Evolutionary conservation across 495 filamentous ascomycete genomes (phyloP).

Genomic region (Aspergillus steynii): DNA sequence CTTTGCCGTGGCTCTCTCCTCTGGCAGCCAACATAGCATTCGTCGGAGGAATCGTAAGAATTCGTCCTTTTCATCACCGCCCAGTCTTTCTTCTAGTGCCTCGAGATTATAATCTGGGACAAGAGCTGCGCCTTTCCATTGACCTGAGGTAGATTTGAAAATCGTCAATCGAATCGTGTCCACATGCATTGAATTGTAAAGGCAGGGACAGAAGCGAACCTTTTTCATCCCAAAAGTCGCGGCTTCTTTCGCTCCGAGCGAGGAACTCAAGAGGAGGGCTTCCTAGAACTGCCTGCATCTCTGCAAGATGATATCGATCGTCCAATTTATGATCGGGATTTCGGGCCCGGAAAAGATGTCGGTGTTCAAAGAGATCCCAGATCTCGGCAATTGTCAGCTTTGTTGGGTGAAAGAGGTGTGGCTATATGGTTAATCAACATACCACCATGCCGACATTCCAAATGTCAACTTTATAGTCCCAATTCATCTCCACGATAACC

Average conservation of each 20-base stretch:
- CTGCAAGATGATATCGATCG: slow-evolving; percentile 41
- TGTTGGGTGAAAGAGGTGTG: not conserved
- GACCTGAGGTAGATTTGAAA: slow-evolving; percentile 6
- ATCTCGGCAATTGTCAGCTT: slow-evolving; percentile 29
- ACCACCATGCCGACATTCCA: slow-evolving; percentile 50
- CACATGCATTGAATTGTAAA: not conserved
- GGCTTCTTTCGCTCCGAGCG: slow-evolving; percentile 22
- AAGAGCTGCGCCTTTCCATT: slow-evolving; percentile 24
- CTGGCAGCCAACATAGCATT: slow-evolving; percentile 47
- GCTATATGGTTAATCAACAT: slow-evolving; percentile 14
- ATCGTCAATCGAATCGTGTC: not conserved
- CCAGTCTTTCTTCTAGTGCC: slow-evolving; percentile 17
- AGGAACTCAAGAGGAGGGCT: slow-evolving; percentile 37
- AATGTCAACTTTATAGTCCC: slow-evolving; percentile 43
- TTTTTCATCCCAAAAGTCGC: slow-evolving; percentile 24
- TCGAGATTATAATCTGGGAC: slow-evolving; percentile 17
- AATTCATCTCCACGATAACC: slow-evolving; percentile 37
- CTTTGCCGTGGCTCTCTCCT: slow-evolving; percentile 41
- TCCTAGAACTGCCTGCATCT: slow-evolving; percentile 42
- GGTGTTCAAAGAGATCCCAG: slow-evolving; percentile 45
- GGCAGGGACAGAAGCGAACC: slow-evolving; percentile 3
- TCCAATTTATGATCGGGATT: slow-evolving; percentile 36
- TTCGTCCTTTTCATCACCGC: slow-evolving; percentile 30
- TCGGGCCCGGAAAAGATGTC: slow-evolving; percentile 38
- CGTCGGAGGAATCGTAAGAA: slow-evolving; percentile 41